A percentile compares a stretch with the other conserved stretches of the same genome.
These are phyloP conservation scores for Gymnopilus dilepis DNA, from an alignment of 768 basidiomycete genomes.

Conservation along the genomic window DNA sequence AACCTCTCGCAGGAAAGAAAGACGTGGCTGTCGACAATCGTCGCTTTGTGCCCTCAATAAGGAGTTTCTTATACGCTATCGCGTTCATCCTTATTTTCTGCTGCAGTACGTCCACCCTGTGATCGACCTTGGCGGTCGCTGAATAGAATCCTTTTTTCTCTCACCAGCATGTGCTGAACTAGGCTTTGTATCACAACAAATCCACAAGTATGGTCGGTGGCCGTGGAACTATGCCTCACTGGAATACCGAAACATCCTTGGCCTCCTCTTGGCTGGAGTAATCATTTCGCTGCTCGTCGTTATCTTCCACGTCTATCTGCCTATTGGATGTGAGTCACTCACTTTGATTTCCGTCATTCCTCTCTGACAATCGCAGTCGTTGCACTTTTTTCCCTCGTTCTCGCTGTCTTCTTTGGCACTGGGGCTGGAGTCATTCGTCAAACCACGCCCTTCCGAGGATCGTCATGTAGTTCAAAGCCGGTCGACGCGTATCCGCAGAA, in stretches of 20 bases:
- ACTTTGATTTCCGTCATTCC: background rate
- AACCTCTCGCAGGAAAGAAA: background rate
- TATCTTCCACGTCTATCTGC: conserved; percentile 31
- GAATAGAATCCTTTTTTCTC: background rate
- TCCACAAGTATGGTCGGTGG: conserved; percentile 35
- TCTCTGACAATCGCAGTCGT: conserved; percentile 25
- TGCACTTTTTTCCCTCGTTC: conserved; percentile 30
- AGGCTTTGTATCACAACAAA: conserved; percentile 35
- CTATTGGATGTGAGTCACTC: conserved; percentile 30
- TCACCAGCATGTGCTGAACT: conserved; percentile 31
- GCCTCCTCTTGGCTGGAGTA: conserved; percentile 32
- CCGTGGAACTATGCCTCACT: conserved; percentile 32
- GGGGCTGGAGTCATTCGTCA: conserved; percentile 37
- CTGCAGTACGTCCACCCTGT: conserved; percentile 27
- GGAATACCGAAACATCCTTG: conserved; percentile 36
- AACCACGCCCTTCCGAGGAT: conserved; percentile 32
- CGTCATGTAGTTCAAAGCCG: conserved; percentile 23
- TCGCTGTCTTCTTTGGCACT: conserved; percentile 39
- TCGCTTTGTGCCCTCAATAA: conserved; percentile 17
- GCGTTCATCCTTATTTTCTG: conserved; percentile 33
- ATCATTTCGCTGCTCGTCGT: conserved; percentile 31
- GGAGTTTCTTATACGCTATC: conserved; percentile 26
- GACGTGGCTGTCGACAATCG: conserved; percentile 18
- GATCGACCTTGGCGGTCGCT: background rate
- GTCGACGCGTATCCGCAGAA: conserved; percentile 24